Conservation (phyloP, 2,329 filamentous ascomycete species). For the Lecanoromycetidae sp. region DNA sequence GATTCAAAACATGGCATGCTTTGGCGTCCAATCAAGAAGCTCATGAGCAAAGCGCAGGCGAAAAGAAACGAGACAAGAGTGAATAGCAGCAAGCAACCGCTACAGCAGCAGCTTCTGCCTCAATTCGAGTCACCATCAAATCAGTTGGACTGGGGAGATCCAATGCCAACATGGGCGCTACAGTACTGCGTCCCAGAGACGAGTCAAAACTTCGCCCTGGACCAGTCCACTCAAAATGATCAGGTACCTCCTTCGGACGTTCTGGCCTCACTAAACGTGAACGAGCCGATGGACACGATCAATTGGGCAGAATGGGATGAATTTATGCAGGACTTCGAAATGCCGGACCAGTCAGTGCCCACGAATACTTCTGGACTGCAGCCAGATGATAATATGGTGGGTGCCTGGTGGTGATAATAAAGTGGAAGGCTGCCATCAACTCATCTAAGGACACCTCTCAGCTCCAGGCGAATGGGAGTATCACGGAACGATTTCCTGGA, state of each 20-base stretch:
- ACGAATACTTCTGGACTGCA: neutral
- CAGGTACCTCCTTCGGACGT: neutral
- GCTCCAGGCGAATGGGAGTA: neutral
- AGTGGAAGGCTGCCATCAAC: neutral
- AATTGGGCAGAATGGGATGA: slow-evolving; percentile 18
- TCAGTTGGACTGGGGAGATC: no score
- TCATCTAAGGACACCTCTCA: neutral
- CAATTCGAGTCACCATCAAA: slow-evolving; percentile 8
- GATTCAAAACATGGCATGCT: slow-evolving; percentile 40
- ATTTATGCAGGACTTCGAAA: slow-evolving; percentile 15
- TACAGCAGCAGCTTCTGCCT: slow-evolving; percentile 10
- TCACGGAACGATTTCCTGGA: neutral
- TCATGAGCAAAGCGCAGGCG: slow-evolving; percentile 39
- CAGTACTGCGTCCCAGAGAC: neutral
- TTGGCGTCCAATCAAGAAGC: slow-evolving; percentile 44
- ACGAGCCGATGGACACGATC: slow-evolving; percentile 13
- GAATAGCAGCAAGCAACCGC: neutral
- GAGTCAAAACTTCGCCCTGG: no score
- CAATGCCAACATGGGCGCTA: neutral
- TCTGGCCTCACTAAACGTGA: slow-evolving; percentile 1
- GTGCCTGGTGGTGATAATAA: slow-evolving; percentile 5
- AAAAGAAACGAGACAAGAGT: slow-evolving; percentile 19
- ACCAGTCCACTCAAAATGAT: no score
- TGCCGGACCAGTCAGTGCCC: slow-evolving; percentile 1
- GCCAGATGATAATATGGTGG: neutral